Evolutionary conservation across 208 protist species (phyloP), one percentile per base, ranked within the genome.

Genomic region (Trypanosoma boissoni): DNA sequence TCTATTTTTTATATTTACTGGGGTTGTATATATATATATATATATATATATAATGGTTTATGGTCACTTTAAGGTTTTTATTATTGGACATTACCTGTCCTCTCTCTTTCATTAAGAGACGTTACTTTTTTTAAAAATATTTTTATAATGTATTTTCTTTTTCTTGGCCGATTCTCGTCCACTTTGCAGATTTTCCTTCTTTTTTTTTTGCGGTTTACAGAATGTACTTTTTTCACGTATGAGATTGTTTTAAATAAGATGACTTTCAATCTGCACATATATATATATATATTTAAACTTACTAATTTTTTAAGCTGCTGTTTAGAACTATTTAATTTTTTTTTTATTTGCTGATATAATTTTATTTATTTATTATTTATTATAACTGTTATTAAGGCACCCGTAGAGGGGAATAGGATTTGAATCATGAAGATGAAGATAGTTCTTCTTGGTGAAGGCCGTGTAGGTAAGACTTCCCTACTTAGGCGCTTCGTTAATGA

Each of bases 391-490:
- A n/a, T 27, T 51, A 1, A 1, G 27, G 27, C 32, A 34, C 2
- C 26, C 14, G 6, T 36, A 64, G 36, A 27, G 27, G 27, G 18
- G 41, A 45, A n/a, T n/a, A n/a, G n/a, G n/a, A n/a, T n/a, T 20
- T 53, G 41, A 7, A 2, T 20, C 0, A 72, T 67, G 5, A 64
- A 63, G 28, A 59, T 67, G 28, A 79, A 79, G 57, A 58, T 79
- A 52, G 67, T 75, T 10, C 32, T 79, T 34, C 58, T 79, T 5
- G 73, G 73, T 20, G 73, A 79, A 54, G 73, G 73, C 29, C 69
- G 73, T 37, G 73, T 79, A 4, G 73, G 73, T 3, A 79, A 79
- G 39, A 79, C 73, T 24, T 76, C 68, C n/a, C 49, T 79, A 18
- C 41, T 76, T 34, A 23, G 53, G 5, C 46, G 73, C 16, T 79